phyloP scores from a whole-genome alignment of 164 flowering plant genomes.

The Vitis labrusca region DNA sequence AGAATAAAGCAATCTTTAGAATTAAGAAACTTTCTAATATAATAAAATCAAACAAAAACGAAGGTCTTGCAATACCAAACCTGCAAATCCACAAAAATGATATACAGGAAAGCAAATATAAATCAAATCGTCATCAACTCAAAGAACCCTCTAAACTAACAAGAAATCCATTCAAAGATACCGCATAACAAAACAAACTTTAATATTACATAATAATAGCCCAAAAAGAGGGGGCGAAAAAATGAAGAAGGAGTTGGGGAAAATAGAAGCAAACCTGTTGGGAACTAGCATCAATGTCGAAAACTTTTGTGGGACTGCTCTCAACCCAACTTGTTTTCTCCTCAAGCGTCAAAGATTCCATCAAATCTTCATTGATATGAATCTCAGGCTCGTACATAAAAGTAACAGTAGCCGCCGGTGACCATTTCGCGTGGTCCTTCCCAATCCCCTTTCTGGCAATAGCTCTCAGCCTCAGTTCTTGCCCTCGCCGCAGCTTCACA shows the following conservation, averaged over 20 bases:
- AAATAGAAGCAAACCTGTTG: conserved; percentile 52
- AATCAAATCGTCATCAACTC: no score
- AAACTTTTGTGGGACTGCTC: conserved; percentile 93
- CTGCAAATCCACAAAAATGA: no score
- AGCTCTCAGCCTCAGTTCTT: conserved; percentile 86
- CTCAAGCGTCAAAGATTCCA: conserved; percentile 75
- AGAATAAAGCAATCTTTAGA: no score
- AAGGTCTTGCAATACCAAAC: no score
- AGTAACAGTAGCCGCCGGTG: conserved; percentile 97
- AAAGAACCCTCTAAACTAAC: no score
- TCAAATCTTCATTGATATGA: conserved; percentile 82
- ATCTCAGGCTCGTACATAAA: conserved; percentile 96
- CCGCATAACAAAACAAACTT: no score
- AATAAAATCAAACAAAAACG: no score
- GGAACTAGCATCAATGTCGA: conserved; percentile 70
- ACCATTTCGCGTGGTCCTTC: conserved; percentile 98
- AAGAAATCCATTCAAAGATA: no score
- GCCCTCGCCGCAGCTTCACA: conserved; percentile 93
- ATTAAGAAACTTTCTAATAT: no score
- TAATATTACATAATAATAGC: no score
- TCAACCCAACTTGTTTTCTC: conserved; percentile 76
- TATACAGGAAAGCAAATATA: no score
- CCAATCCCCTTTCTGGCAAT: conserved; percentile 98
- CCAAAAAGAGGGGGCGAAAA: background rate
- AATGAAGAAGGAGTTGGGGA: background rate